Evolutionary conservation across 495 filamentous ascomycete genomes (phyloP).

Genomic region (Annulohypoxylon maeteangense): DNA sequence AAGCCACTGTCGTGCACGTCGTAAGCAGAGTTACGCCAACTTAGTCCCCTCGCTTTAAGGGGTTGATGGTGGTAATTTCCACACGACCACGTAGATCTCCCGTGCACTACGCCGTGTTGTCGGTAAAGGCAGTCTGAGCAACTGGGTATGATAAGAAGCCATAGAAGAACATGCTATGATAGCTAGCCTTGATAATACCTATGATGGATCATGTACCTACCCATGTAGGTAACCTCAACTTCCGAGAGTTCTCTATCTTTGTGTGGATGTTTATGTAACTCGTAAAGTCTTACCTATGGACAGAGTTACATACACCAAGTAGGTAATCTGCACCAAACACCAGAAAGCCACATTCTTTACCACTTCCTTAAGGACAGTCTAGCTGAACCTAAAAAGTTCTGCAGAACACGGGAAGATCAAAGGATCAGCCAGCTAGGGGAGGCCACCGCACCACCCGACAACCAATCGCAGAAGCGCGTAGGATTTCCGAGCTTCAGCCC

Average conservation of each 20-base stretch:
- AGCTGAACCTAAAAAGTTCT: not conserved
- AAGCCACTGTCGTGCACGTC: slow-evolving; percentile 27
- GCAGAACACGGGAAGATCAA: not conserved
- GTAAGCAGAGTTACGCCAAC: slow-evolving; percentile 5
- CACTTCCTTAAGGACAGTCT: too few species aligned
- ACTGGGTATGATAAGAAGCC: too few species aligned
- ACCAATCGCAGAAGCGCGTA: not conserved
- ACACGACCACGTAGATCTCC: not conserved
- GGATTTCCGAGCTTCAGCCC: not conserved
- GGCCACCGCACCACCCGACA: not conserved
- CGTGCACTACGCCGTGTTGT: not conserved
- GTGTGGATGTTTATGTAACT: not conserved
- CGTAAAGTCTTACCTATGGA: too few species aligned
- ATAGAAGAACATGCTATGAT: too few species aligned
- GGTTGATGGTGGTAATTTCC: not conserved
- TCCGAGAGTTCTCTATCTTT: not conserved
- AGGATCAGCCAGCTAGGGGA: not conserved
- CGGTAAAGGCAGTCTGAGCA: not conserved
- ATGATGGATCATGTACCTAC: too few species aligned
- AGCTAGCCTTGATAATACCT: too few species aligned
- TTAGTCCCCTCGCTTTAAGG: not conserved
- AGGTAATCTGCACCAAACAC: not conserved
- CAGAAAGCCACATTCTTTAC: not conserved
- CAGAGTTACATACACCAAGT: not conserved
- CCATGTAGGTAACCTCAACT: not conserved